Evolutionary conservation across 495 filamentous ascomycete species (phyloP), one percentile per base, ranked within the genome.

Genomic region (Astrocystis sublimbata): DNA sequence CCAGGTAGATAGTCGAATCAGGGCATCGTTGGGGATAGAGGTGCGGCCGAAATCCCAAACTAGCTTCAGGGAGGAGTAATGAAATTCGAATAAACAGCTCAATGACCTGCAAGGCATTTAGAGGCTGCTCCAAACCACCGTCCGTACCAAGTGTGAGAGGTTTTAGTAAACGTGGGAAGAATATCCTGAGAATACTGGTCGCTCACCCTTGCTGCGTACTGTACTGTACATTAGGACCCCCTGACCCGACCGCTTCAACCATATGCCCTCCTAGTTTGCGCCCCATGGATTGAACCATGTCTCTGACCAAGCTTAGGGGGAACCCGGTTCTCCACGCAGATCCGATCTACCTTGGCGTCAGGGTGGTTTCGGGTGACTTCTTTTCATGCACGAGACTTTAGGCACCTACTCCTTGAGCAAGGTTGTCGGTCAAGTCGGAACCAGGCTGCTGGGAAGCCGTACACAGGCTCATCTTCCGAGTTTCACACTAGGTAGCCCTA

Each of bases 241-340:
- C 36, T 47, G 17, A 47, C 49, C 38, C 42, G 38, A 47, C 41
- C 24, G 58, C 58, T 43, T 60, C 46, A 43, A 41, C 46, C 58
- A 17, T 24, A 7, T 23, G 7, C 15, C 21, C 35, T 24, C 26
- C 3, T 28, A 30, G 17, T 47, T 43, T 2, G 26, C 28, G 26
- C 28, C 26, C 17, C 23, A 17, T 36, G 35, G 53, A 45, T 13
- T 21, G 19, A 6, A 15, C 58, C 58, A 36, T 28, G 49, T 17
- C 17, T 17, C 21, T 52, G 45, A 61, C 47, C 58, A 43, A 19
- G 45, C 33, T 45, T 46, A 19, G 36, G 31, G n/a, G 45, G 47
- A 53, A 61, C 58, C 58, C n/a, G 58, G 58, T 61, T 61, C 58
- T 61, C 47, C 58, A 43, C 58, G 36, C 47, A 61, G 58, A 53